These are phyloP conservation scores for Chlorencoelia australis DNA, from an alignment of 2,329 filamentous ascomycete species.

Conservation along the genomic window DNA sequence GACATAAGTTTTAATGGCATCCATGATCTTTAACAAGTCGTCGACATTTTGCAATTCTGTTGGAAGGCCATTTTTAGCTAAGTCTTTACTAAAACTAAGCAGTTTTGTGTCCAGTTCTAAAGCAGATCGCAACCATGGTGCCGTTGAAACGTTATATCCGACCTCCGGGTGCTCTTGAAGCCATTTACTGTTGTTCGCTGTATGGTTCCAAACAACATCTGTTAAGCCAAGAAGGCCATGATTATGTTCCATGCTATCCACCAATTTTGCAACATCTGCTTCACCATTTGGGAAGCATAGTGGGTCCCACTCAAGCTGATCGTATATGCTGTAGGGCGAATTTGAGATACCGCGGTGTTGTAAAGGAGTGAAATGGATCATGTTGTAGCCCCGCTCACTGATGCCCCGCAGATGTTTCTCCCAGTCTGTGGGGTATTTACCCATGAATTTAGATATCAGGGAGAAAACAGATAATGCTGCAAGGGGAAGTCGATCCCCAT, in stretches of 20 bases:
- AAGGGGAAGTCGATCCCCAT: conserved; percentile 65
- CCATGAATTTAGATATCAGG: conserved; percentile 96
- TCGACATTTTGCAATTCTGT: conserved; percentile 59
- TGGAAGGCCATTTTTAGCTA: conserved; percentile 62
- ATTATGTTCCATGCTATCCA: conserved; percentile 72
- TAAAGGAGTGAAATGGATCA: conserved; percentile 95
- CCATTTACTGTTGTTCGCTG: conserved; percentile 91
- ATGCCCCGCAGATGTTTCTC: conserved; percentile 82
- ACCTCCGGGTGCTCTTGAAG: conserved; percentile 88
- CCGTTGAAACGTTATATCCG: conserved; percentile 87
- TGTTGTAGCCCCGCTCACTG: conserved; percentile 88
- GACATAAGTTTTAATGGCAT: conserved; percentile 70
- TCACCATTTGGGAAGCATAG: conserved; percentile 76
- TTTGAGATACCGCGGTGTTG: conserved; percentile 84
- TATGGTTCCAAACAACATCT: conserved; percentile 97
- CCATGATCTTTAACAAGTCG: conserved; percentile 74
- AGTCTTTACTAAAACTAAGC: conserved; percentile 50
- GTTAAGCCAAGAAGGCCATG: conserved; percentile 81
- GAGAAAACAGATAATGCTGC: conserved; percentile 88
- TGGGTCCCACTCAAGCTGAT: conserved; percentile 82
- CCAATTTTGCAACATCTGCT: conserved; percentile 65
- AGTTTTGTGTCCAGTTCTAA: conserved; percentile 73
- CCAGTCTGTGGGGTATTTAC: conserved; percentile 82
- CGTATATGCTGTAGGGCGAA: conserved; percentile 92
- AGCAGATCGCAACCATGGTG: conserved; percentile 64